A percentile compares a stretch with the other conserved stretches of the same genome.
These are phyloP conservation scores for Aspergillus pseudonomiae DNA, from an alignment of 2,329 filamentous ascomycete genomes.

Conservation along the genomic window DNA sequence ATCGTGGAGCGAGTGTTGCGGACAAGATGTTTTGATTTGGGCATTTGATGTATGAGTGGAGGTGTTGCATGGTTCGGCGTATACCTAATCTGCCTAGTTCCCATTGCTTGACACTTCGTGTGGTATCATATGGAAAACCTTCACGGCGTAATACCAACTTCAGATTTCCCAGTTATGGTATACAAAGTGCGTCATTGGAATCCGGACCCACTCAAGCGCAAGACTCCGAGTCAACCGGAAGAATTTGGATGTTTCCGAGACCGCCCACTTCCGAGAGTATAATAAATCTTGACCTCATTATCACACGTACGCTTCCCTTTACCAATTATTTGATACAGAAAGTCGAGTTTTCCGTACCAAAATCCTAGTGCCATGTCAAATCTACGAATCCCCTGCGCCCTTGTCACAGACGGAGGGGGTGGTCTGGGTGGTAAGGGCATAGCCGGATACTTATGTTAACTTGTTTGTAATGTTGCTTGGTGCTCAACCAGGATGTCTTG, in stretches of 20 bases:
- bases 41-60: background rate
- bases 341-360: too few relatives aligned
- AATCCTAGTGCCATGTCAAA: too few relatives aligned
- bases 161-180: background rate
- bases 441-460: too few relatives aligned
- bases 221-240: background rate
- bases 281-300: slow-evolving; percentile 25
- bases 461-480: too few relatives aligned
- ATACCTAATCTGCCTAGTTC: background rate
- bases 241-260: background rate
- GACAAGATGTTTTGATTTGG: slow-evolving; percentile 30
- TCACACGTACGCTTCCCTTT: too few relatives aligned
- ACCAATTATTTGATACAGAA: too few relatives aligned
- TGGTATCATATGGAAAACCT: background rate
- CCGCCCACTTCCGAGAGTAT: background rate
- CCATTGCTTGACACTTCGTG: background rate
- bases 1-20: slow-evolving; percentile 41
- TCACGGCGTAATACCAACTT: background rate
- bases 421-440: too few relatives aligned
- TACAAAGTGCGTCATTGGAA: background rate
- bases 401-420: too few relatives aligned
- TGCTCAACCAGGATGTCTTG: too few relatives aligned
- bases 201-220: background rate
- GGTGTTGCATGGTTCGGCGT: background rate
- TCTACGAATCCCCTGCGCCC: too few relatives aligned